Base-by-base conservation (phyloP, 805 yeast species). In the Peterozyma toletana region DNA sequence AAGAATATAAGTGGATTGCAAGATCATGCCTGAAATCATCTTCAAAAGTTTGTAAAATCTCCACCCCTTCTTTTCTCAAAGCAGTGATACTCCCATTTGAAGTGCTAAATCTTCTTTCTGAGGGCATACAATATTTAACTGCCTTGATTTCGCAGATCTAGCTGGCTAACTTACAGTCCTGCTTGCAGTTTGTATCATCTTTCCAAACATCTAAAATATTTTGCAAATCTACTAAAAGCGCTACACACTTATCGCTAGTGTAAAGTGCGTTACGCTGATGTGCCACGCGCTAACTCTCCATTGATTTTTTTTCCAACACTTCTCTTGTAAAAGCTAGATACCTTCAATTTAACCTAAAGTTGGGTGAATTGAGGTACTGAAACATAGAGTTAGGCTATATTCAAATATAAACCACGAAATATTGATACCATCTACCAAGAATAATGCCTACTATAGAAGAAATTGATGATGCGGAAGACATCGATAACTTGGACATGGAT, bases 401-500 rank as follows among this genome's bases (percentile, higher is more conserved):
- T 33, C 33, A 16, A 29, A 9, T 18, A 13, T 17, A 11, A 16
- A 33, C n/a, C 33, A 11, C 38, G n/a, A 21, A 5, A 5, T 7
- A 21, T 7, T 7, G 7, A 30, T 16, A 41, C 13, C 35, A 38
- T 11, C 33, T 27, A 31, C 27, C 13, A 11, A 34, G 50, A n/a
- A 64, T 57, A 37, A 80, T 79, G 81, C 93, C 95, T 11, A 69
- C 67, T 31, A 60, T 85, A 44, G 95, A 85, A 59, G 90, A 84
- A 53, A 79, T 85, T 46, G 71, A 68, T 45, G 89, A 83, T 59
- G 85, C 79, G 56, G 95, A 86, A 50, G 90, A 83, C 54, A 80
- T 91, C 64, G 97, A 90, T 58, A 82, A 89, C 66, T 71, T 88
- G 80, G 96, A 91, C 55, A 83, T 87, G 86, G 96, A 90, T 63